phyloP scores from a whole-genome alignment of 225 moss, liverwort and hornwort species.

The Pseudisothecium myosuroides region DNA sequence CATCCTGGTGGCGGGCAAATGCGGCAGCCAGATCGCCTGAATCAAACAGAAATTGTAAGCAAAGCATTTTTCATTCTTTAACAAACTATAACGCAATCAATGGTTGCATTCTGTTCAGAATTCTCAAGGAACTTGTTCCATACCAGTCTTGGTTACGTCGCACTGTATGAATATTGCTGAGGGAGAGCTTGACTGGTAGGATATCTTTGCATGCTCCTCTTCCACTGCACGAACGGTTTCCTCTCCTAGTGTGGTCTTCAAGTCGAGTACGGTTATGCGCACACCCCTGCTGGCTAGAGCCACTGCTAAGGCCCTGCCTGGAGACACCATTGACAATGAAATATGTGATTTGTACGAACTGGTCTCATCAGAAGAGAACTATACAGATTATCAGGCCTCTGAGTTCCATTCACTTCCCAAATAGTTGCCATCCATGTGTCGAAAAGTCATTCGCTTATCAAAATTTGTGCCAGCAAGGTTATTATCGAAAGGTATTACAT shows the following conservation, averaged over 20 bases:
- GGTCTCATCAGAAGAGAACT: neutral
- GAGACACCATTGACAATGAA: neutral
- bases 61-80: neutral
- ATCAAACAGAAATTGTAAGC: neutral
- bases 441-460: neutral
- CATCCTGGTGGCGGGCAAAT: constrained; percentile 42
- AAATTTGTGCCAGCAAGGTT: neutral
- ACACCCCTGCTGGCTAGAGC: constrained; percentile 44
- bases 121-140: neutral
- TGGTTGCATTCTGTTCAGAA: neutral
- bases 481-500: neutral
- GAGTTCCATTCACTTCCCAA: too few relatives aligned
- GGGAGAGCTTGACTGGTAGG: constrained; percentile 14
- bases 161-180: constrained; percentile 48
- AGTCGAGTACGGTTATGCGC: constrained; percentile 36
- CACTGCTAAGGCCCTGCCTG: constrained; percentile 52
- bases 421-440: neutral
- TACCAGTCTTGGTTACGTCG: constrained; percentile 44
- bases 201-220: constrained; percentile 48
- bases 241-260: constrained; percentile 16
- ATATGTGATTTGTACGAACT: neutral
- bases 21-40: constrained; percentile 37
- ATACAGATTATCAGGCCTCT: neutral
- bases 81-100: neutral
- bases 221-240: constrained; percentile 53